Percentiles rank a stretch among this genome's conserved stretches.
These are phyloP conservation scores for Citrus australasica DNA, from an alignment of 345 rosid species.

Conservation along the genomic window DNA sequence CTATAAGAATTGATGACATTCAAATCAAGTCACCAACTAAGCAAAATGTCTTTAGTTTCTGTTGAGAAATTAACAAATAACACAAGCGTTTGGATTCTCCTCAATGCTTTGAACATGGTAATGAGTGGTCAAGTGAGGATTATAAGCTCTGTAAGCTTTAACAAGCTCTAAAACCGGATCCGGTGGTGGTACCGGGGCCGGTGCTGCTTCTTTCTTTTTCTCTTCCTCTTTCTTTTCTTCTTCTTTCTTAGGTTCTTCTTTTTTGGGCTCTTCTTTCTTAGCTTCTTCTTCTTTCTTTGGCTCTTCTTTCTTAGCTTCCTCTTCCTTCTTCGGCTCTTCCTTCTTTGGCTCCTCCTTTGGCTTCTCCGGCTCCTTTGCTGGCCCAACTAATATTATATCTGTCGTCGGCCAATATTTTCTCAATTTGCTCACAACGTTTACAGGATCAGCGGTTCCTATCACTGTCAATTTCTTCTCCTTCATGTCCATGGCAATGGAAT, in stretches of 20 bases:
- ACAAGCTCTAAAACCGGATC: conserved; percentile 72
- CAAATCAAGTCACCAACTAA: conserved; percentile 24
- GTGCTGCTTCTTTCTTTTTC: conserved; percentile 19
- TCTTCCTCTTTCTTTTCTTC: conserved; percentile 30
- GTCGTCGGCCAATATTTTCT: conserved; percentile 76
- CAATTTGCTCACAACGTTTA: conserved; percentile 63
- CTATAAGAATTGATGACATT: conserved; percentile 24
- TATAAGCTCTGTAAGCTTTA: conserved; percentile 76
- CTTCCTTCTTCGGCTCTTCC: conserved; percentile 36
- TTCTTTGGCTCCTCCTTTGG: conserved; percentile 55
- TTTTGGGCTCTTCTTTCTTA: conserved; percentile 27
- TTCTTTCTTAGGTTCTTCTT: conserved; percentile 27
- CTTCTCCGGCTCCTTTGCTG: conserved; percentile 84
- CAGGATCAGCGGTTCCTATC: conserved; percentile 72
- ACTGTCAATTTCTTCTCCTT: conserved; percentile 73
- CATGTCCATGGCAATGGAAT: conserved; percentile 80
- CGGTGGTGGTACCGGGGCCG: conserved; percentile 50
- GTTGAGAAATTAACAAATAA: conserved; percentile 35
- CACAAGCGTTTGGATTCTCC: conserved; percentile 95
- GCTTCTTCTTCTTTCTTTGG: conserved; percentile 24
- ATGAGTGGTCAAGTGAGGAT: conserved; percentile 67
- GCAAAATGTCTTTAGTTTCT: neutral
- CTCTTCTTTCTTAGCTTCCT: conserved; percentile 7
- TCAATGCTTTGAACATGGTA: conserved; percentile 85
- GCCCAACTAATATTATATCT: conserved; percentile 66